Evolutionary conservation across 345 rosid genomes (phyloP).

Genomic region (Ceriops zippeliana): DNA sequence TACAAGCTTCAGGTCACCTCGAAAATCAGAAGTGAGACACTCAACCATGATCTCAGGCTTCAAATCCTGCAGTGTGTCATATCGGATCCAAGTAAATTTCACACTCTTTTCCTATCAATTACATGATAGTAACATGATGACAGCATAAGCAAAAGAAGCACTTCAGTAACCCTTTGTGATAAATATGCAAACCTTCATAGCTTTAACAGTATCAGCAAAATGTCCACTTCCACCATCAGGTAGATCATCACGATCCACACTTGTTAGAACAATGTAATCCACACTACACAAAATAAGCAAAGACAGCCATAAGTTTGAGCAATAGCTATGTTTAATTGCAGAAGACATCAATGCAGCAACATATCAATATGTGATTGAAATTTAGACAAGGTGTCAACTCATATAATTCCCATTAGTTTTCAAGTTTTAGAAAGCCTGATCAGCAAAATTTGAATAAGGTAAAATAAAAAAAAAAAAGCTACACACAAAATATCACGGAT

Average conservation of each 20-base stretch:
- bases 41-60: slow-evolving; percentile 96
- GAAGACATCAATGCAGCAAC: neutral
- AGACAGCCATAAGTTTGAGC: neutral
- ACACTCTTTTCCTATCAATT: slow-evolving; percentile 3
- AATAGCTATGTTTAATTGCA: neutral
- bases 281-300: slow-evolving; percentile 45
- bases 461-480: too few species aligned
- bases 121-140: neutral
- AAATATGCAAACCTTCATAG: slow-evolving; percentile 64
- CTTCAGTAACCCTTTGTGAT: neutral
- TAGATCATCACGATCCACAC: slow-evolving; percentile 96
- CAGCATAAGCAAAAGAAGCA: slow-evolving; percentile 2
- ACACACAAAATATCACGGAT: too few species aligned
- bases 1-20: slow-evolving; percentile 83
- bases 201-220: slow-evolving; percentile 87
- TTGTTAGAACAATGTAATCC: slow-evolving; percentile 94
- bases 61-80: slow-evolving; percentile 48
- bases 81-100: slow-evolving; percentile 2
- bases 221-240: slow-evolving; percentile 99
- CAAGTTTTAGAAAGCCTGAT: too few species aligned
- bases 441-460: too few species aligned
- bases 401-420: too few species aligned
- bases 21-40: slow-evolving; percentile 95
- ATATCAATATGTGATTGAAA: too few species aligned
- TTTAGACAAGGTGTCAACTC: too few species aligned